phyloP scores from a whole-genome alignment of 768 basidiomycete species.

The Amanita muscaria region DNA sequence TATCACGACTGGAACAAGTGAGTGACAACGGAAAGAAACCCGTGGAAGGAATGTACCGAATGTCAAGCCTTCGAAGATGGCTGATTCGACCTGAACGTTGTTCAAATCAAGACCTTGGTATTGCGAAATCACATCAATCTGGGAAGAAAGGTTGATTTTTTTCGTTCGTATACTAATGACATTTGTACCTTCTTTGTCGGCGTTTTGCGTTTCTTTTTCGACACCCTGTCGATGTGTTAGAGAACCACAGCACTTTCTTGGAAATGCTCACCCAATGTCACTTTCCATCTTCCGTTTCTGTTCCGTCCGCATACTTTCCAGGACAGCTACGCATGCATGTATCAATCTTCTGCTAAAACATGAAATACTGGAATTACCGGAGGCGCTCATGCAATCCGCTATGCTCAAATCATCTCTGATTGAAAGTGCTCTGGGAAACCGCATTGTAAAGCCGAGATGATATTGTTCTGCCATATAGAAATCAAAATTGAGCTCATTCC shows the following conservation, averaged over 20 bases:
- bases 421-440: slow-evolving; percentile 79
- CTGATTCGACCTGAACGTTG: slow-evolving; percentile 48
- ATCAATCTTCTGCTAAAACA: background rate
- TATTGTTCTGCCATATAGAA: slow-evolving; percentile 52
- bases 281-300: slow-evolving; percentile 72
- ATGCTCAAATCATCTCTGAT: slow-evolving; percentile 74
- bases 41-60: slow-evolving; percentile 53
- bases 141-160: slow-evolving; percentile 3
- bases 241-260: background rate
- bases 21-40: background rate
- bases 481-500: background rate
- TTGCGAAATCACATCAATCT: slow-evolving; percentile 56
- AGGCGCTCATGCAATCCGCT: slow-evolving; percentile 65
- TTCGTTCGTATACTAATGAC: background rate
- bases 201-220: slow-evolving; percentile 5
- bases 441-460: slow-evolving; percentile 81
- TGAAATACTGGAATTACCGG: slow-evolving; percentile 31
- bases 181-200: slow-evolving; percentile 38
- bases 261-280: slow-evolving; percentile 36
- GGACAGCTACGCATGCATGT: slow-evolving; percentile 32
- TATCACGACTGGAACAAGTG: slow-evolving; percentile 48
- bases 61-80: slow-evolving; percentile 64
- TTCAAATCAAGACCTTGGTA: slow-evolving; percentile 58
- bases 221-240: background rate
- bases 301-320: slow-evolving; percentile 52